A percentile compares a stretch with the other conserved stretches of the same genome.
phyloP scores from a whole-genome alignment of 805 yeast genomes.

The Metschnikowia reukaufii region DNA sequence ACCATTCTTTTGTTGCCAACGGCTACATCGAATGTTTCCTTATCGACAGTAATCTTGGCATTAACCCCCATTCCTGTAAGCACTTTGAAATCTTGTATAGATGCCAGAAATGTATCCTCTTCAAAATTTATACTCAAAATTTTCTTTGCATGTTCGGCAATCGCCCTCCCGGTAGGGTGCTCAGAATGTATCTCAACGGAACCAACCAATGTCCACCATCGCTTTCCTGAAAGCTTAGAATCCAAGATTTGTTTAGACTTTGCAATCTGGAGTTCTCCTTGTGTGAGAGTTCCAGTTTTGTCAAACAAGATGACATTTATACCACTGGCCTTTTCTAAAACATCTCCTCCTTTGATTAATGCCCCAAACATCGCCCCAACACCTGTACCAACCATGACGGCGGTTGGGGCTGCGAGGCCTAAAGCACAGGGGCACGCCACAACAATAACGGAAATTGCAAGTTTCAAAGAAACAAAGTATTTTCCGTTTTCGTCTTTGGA shows the following conservation, averaged over 20 bases:
- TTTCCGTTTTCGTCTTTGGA: constrained; percentile 49
- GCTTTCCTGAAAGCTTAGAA: constrained; percentile 14
- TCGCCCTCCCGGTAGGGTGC: constrained; percentile 85
- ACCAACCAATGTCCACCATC: constrained; percentile 56
- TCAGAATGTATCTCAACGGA: constrained; percentile 70
- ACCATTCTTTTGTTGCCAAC: constrained; percentile 57
- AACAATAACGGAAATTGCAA: constrained; percentile 88
- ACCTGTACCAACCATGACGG: constrained; percentile 98
- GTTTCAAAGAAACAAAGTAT: constrained; percentile 66
- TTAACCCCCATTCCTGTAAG: constrained; percentile 48
- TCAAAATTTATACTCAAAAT: constrained; percentile 30
- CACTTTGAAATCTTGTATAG: constrained; percentile 36
- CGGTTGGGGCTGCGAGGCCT: constrained; percentile 97
- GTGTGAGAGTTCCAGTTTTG: constrained; percentile 93
- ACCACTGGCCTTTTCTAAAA: constrained; percentile 69
- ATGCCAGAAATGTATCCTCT: constrained; percentile 29
- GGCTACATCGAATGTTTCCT: constrained; percentile 8
- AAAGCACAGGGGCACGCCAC: constrained; percentile 99
- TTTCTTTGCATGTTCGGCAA: constrained; percentile 41
- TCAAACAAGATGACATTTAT: constrained; percentile 77
- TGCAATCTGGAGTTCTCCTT: constrained; percentile 65
- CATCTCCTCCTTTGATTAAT: constrained; percentile 89
- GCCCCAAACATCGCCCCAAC: constrained; percentile 90
- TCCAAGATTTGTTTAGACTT: constrained; percentile 1
- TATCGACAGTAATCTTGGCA: constrained; percentile 28